These are phyloP conservation scores for Opeltia flavorubescens DNA, from an alignment of 495 filamentous ascomycete genomes.

Conservation along the genomic window DNA sequence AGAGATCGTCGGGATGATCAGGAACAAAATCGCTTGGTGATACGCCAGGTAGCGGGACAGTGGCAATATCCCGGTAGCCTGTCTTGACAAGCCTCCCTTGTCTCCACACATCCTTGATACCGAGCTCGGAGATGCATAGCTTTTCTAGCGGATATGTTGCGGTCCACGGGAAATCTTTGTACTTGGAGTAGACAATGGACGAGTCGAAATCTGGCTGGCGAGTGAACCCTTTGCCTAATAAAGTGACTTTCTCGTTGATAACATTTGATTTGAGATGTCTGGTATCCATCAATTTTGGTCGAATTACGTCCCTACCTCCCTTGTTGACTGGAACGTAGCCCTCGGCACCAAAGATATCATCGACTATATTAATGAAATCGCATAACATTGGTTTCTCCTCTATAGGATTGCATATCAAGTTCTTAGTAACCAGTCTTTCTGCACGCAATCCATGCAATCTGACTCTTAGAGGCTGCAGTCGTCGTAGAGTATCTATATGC, in stretches of 20 bases:
- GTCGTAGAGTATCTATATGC: too few species aligned
- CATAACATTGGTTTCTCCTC: not conserved
- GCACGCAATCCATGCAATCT: not conserved
- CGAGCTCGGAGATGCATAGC: not conserved
- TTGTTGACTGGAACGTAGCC: not conserved
- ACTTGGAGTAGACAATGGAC: not conserved
- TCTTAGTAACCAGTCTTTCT: fast-evolving
- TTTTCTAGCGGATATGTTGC: not conserved
- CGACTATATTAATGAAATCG: not conserved
- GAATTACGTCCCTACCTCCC: not conserved
- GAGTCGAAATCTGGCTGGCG: not conserved
- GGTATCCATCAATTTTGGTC: not conserved
- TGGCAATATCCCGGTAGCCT: not conserved
- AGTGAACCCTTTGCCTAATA: not conserved
- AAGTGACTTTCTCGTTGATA: not conserved
- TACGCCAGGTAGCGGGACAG: not conserved
- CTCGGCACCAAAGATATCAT: not conserved
- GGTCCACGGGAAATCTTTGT: not conserved
- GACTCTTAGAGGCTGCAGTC: not conserved
- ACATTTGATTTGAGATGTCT: not conserved
- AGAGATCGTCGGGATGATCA: too few species aligned
- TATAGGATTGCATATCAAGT: not conserved
- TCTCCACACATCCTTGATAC: not conserved
- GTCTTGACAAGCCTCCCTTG: not conserved
- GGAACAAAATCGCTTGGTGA: too few species aligned